These are phyloP conservation scores for Ophiognomonia clavigignenti-juglandacearum DNA, from an alignment of 2,329 filamentous ascomycete species.

Conservation along the genomic window DNA sequence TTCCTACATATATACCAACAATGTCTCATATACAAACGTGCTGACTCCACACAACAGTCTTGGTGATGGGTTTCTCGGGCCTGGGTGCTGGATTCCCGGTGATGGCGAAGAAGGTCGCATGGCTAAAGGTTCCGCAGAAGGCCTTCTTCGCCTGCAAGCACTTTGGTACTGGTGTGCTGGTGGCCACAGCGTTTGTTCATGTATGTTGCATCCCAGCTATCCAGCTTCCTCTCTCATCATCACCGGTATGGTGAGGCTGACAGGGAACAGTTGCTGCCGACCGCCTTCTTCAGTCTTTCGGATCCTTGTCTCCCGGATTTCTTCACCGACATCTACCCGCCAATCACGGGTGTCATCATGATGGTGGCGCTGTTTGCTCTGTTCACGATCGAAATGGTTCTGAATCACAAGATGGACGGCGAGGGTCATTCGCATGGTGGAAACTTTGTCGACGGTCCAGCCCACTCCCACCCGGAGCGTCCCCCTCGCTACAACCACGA, in stretches of 20 bases:
- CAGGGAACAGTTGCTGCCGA: constrained; percentile 46
- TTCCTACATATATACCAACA: neutral
- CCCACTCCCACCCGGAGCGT: constrained; percentile 20
- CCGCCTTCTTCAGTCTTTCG: constrained; percentile 49
- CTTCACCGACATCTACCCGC: constrained; percentile 55
- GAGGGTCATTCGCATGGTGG: constrained; percentile 51
- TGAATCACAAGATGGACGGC: constrained; percentile 52
- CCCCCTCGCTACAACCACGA: constrained; percentile 26
- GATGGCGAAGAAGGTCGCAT: constrained; percentile 49
- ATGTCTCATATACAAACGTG: neutral
- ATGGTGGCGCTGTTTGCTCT: constrained; percentile 57
- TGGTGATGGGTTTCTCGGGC: constrained; percentile 35
- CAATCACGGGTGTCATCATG: constrained; percentile 61
- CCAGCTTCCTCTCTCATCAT: neutral
- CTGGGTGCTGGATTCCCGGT: constrained; percentile 48
- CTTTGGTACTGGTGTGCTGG: constrained; percentile 66
- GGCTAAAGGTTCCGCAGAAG: constrained; percentile 52
- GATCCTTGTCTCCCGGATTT: constrained; percentile 54
- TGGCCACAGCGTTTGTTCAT: constrained; percentile 71
- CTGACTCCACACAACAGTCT: constrained; percentile 26
- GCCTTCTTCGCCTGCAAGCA: constrained; percentile 60
- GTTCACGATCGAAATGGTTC: constrained; percentile 59
- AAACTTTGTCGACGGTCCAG: constrained; percentile 39
- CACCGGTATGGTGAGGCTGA: neutral
- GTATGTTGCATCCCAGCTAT: constrained; percentile 29